These are phyloP conservation scores for Neurospora sp. DNA, from an alignment of 495 filamentous ascomycete genomes.

Conservation along the genomic window DNA sequence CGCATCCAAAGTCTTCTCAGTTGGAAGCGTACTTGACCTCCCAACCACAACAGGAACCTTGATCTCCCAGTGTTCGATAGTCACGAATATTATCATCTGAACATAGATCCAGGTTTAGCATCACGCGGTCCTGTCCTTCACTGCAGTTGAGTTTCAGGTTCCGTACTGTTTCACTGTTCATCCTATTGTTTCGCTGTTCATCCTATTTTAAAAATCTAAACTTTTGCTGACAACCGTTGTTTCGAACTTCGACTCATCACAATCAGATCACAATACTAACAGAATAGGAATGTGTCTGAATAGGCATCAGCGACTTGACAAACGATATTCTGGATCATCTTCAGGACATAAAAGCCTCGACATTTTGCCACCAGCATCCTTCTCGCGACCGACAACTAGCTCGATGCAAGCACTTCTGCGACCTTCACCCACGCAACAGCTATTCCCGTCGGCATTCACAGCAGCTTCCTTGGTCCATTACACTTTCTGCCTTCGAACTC, in stretches of 20 bases:
- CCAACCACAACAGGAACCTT: background rate
- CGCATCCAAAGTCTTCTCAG: background rate
- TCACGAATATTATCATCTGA: background rate
- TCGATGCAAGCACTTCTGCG: background rate
- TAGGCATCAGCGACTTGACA: background rate
- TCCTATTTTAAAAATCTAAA: rapidly evolving
- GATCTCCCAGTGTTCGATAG: background rate
- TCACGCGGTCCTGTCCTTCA: background rate
- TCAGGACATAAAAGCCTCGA: background rate
- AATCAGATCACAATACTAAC: background rate
- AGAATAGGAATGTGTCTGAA: background rate
- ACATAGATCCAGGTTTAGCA: background rate
- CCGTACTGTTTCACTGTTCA: background rate
- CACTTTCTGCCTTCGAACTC: background rate
- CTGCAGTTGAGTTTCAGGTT: background rate
- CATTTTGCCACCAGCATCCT: background rate
- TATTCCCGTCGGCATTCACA: background rate
- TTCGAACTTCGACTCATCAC: background rate
- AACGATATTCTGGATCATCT: background rate
- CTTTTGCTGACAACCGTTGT: background rate
- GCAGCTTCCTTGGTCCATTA: background rate
- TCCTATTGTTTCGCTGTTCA: background rate
- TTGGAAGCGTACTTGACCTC: background rate
- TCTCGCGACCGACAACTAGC: background rate
- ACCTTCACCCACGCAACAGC: background rate